A percentile compares a stretch with the other conserved stretches of the same genome.
phyloP scores from a whole-genome alignment of 2,329 filamentous ascomycete species.

The Purpureocillium takamizusanense region DNA sequence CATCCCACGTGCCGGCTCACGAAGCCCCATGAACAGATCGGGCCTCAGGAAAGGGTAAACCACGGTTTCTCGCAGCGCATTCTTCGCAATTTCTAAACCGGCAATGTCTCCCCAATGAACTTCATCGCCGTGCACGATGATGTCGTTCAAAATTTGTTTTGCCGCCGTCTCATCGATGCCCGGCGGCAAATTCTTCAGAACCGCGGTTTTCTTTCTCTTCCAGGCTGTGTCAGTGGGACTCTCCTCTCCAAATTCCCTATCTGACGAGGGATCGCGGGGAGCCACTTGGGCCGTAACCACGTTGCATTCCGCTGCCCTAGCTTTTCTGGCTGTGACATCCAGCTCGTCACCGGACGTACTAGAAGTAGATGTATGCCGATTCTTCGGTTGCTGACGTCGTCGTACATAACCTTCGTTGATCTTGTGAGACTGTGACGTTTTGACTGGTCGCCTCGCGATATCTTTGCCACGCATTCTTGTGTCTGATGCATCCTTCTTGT shows the following conservation, averaged over 20 bases:
- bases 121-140: constrained; percentile 87
- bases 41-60: constrained; percentile 95
- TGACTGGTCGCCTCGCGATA: constrained; percentile 6
- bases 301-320: constrained; percentile 22
- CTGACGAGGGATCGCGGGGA: no score
- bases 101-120: constrained; percentile 94
- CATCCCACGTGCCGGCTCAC: constrained; percentile 92
- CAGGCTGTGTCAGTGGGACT: constrained; percentile 35
- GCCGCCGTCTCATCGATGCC: constrained; percentile 78
- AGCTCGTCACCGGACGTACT: constrained; percentile 17
- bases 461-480: constrained; percentile 7
- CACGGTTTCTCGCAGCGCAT: constrained; percentile 85
- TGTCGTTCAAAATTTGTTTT: constrained; percentile 90
- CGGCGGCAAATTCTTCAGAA: constrained; percentile 70
- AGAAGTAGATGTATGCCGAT: constrained; percentile 13
- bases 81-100: constrained; percentile 82
- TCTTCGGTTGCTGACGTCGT: constrained; percentile 10
- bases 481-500: constrained; percentile 11
- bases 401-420: constrained; percentile 10
- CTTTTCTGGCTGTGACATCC: constrained; percentile 15
- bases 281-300: no score
- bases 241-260: constrained; percentile 31
- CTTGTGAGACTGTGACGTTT: constrained; percentile 1
- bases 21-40: constrained; percentile 89
- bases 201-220: constrained; percentile 51